phyloP scores from a whole-genome alignment of 192 early-diverging fungal genomes.

The Jimgerdemannia lactiflua region DNA sequence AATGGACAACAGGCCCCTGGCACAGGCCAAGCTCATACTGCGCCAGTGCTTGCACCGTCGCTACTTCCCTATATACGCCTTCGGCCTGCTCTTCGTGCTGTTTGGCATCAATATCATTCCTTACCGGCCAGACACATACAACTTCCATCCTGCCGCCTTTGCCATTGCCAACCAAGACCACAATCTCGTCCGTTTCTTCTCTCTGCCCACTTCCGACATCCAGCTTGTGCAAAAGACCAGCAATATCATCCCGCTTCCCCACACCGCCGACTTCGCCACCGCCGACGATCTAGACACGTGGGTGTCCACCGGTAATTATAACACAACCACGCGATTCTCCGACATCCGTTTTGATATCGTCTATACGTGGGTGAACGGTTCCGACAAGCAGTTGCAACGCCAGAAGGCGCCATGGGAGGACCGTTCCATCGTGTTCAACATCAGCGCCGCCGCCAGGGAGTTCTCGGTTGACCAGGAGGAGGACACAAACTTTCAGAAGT shows the following conservation, averaged over 20 bases:
- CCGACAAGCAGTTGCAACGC: constrained; percentile 6
- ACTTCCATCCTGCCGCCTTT: neutral
- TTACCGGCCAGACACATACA: neutral
- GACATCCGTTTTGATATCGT: constrained; percentile 22
- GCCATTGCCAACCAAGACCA: neutral
- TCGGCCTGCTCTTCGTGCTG: neutral
- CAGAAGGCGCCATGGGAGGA: neutral
- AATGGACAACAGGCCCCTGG: too few species aligned
- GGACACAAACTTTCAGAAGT: neutral
- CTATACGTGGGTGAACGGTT: constrained; percentile 46
- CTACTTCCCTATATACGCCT: neutral
- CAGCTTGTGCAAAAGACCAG: neutral
- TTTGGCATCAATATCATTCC: neutral
- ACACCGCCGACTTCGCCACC: neutral
- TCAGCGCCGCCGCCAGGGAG: neutral
- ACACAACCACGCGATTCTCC: neutral
- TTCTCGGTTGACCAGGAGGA: neutral
- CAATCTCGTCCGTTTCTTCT: neutral
- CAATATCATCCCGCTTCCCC: neutral
- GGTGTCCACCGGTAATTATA: neutral
- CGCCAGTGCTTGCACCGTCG: neutral
- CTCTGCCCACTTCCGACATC: neutral
- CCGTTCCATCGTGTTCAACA: neutral
- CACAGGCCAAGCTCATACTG: neutral
- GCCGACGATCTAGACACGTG: neutral